Evolutionary conservation across 1,284 basidiomycete species (phyloP), one percentile per base, ranked within the genome.

Genomic region (Pterulicium gracile): DNA sequence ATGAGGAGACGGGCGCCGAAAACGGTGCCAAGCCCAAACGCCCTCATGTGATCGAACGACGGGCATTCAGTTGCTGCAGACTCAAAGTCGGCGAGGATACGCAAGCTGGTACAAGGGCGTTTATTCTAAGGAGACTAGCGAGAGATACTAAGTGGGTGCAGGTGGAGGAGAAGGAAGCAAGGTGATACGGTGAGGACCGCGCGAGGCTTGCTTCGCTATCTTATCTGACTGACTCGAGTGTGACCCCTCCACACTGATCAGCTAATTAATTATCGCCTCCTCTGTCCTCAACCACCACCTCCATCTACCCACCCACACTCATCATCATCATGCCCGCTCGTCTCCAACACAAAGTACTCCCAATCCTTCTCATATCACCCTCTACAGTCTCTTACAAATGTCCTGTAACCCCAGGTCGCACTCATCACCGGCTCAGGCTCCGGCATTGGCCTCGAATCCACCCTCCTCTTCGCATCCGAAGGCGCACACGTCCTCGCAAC

Each of bases 381-480:
- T 39, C 36, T 39, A 15, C 36, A 5, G 36, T 15, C 15, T 17
- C 24, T 45, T 27, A n/a, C 43, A 15, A 19, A 43, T 47, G 32
- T 42, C 36, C 17, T 50, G 49, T 51, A 40, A 57, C 51, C 43
- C 44, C 58, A 88, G 83, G 78, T 78, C 50, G 84, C 87, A 43
- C 70, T 92, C 54, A 70, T 91, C 61, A 91, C 88, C 19, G 88
- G 88, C 54, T 88, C 82, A 47, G 88, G 83, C 61, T 89, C 86
- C 51, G 95, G 94, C 12, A 96, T 98, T 61, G 94, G 94, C 34
- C 78, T 96, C 49, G 92, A 98, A 68, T 86, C 91, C 1, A 82
- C 90, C 17, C 72, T 96, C 51, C 77, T 97, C 48, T 98, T 98
- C 61, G 93, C 94, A 3, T 74, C 79, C 49, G 94, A 98, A 62